Evolutionary conservation across 2,329 filamentous ascomycete genomes (phyloP).

Genomic region (Calonectria fujianensis): DNA sequence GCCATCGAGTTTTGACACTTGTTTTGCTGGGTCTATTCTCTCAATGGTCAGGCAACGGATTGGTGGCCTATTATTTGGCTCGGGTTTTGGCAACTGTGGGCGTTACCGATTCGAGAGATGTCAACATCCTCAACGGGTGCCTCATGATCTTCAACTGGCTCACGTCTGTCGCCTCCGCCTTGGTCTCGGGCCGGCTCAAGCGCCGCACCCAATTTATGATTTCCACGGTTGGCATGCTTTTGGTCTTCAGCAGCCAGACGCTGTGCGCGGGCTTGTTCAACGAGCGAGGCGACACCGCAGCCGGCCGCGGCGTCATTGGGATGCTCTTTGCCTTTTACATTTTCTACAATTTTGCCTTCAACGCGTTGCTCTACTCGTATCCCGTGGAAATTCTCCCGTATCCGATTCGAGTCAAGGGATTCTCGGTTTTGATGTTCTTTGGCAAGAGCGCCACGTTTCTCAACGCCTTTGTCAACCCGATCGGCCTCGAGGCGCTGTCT

Average conservation of each 20-base stretch:
- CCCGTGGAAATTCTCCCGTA: conserved; percentile 44
- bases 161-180: conserved; percentile 42
- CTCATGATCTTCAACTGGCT: conserved; percentile 51
- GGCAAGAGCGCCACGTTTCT: conserved; percentile 37
- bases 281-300: conserved; percentile 32
- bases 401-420: conserved; percentile 43
- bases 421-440: conserved; percentile 47
- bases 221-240: conserved; percentile 43
- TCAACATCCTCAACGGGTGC: conserved; percentile 47
- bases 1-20: conserved; percentile 36
- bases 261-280: conserved; percentile 44
- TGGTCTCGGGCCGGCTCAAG: conserved; percentile 42
- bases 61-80: conserved; percentile 43
- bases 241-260: conserved; percentile 43
- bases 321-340: conserved; percentile 45
- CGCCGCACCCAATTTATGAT: conserved; percentile 47
- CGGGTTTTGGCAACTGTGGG: conserved; percentile 43
- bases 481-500: conserved; percentile 33
- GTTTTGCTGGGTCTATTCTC: conserved; percentile 45
- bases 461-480: conserved; percentile 39
- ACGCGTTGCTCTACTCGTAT: conserved; percentile 45
- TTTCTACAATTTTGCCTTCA: conserved; percentile 49
- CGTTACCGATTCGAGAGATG: conserved; percentile 26
- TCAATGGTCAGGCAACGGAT: conserved; percentile 45
- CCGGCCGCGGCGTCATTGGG: conserved; percentile 37